Conservation (phyloP, 495 filamentous ascomycete genomes). For the Monascus purpureus region DNA sequence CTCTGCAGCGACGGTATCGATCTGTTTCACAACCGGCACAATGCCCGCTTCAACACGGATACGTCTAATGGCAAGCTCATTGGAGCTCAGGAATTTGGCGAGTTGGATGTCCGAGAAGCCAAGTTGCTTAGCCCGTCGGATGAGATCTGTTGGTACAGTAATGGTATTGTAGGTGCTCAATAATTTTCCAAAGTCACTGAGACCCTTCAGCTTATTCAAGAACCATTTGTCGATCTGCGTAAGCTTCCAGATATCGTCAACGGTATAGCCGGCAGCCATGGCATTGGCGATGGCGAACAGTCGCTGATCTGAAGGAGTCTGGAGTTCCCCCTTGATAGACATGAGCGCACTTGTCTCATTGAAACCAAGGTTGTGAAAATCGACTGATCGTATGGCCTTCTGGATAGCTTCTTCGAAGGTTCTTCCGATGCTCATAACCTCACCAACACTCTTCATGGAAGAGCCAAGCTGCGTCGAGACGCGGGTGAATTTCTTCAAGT, state of each 20-base stretch:
- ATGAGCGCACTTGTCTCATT: constrained; percentile 85
- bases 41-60: constrained; percentile 75
- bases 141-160: constrained; percentile 46
- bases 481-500: constrained; percentile 95
- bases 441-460: constrained; percentile 99
- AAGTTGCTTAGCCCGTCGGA: constrained; percentile 77
- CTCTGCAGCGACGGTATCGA: constrained; percentile 95
- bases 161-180: constrained; percentile 59
- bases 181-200: constrained; percentile 73
- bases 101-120: constrained; percentile 91
- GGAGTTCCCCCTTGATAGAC: constrained; percentile 89
- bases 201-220: constrained; percentile 71
- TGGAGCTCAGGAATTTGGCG: constrained; percentile 85
- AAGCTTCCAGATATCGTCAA: constrained; percentile 94
- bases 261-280: constrained; percentile 84
- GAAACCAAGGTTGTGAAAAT: constrained; percentile 92
- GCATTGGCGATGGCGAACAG: constrained; percentile 96
- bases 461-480: constrained; percentile 91
- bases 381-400: constrained; percentile 90
- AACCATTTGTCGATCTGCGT: constrained; percentile 88
- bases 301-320: constrained; percentile 94
- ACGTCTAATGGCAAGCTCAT: constrained; percentile 74
- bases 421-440: constrained; percentile 95
- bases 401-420: constrained; percentile 98
- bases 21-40: constrained; percentile 85